Evolutionary conservation across 2,329 filamentous ascomycete genomes (phyloP), one percentile per base, ranked within the genome.

Genomic region (Dothideomycetes sp.): DNA sequence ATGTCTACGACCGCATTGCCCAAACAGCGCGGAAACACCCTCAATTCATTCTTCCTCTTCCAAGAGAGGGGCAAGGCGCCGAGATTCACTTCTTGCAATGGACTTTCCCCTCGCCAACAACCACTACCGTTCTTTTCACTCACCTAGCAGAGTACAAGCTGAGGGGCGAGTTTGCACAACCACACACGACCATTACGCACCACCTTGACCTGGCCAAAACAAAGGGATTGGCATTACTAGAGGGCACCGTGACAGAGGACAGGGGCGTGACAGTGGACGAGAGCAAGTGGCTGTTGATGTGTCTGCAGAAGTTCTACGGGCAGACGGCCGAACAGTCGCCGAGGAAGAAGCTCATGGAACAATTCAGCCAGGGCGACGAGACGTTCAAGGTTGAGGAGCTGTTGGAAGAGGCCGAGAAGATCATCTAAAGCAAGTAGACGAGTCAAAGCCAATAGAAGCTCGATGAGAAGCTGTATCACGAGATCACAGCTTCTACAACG

Each of bases 51-150:
- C 75, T 98, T 1, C 91, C 91, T 0, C 73, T 96, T 5, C 84
- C 84, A 48, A 84, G 74, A 35, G 60, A 61, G 45, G 62, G 62
- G 3, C 66, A 74, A 45, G 85, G 84, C 37, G 85, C 87, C 34
- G 91, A 96, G 61, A 87, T 98, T 34, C 91, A 98, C 63, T 94
- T 94, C 61, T 64, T 98, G 46, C 89, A 98, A 63, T 98, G 93
- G 86, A 84, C 83, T 0, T 95, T 94, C 62, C 88, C 94, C 44
- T 72, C 78, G 0, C 67, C 70, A 3, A 63, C 70, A 2, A 70
- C 68, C 1, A 63, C 64, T 1, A 73, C 65, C 22, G 64, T 96
- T 4, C 77, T 98, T 24, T 96, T 98, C 65, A 98, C 91, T 1
- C 84, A 91, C 55, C 72, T 98, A 22, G 89, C 85, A 12, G 86